Base-by-base conservation (phyloP, 768 basidiomycete species). In the Mycena olivaceomarginata region DNA sequence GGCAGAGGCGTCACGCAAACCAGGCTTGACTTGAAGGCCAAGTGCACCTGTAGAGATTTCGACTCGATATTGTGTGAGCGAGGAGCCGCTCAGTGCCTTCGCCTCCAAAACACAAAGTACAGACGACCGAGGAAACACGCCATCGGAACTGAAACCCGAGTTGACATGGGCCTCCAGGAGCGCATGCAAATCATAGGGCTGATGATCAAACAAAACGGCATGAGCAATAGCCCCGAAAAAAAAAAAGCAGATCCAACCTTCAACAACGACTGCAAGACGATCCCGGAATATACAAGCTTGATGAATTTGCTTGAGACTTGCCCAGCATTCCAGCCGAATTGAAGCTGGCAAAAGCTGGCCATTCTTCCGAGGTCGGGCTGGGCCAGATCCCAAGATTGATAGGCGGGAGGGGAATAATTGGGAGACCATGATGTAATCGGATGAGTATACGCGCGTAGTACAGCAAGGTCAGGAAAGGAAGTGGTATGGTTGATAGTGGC, bases 141-240 rank as follows among this genome's bases (percentile, higher is more conserved):
- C 45, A 7, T 70, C 70, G 5, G 16, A 63, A 22, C 59, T 48
- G 59, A 62, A 3, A 8, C 70, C 70, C 11, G n/a, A 37, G 8
- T 48, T 46, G 25, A 70, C 60, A 16, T 70, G 70, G 3, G 70
- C 43, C 25, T 51, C 45, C 3, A 70, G 45, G 6, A 48, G 45
- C 8, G 59, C 57, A 13, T 62, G 43, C 20, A 70, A 22, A 70
- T 70, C 40, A 31, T 70, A 63, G 5, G 70, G 43, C 70, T 70
- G 12, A n/a, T 31, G 31, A 31, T 31, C 31, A 37, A 16, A 15
- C 9, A 40, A 39, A 31, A 31, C 40, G 13, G 16, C 7, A 40
- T 16, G 18, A 62, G 39, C 15, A 37, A 39, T 9, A 39, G 39
- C 39, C 9, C 5, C 31, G 15, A 40, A n/a, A n/a, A n/a, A 62